A percentile compares a stretch with the other conserved stretches of the same genome.
These are phyloP conservation scores for Lipomyces chichibuensis DNA, from an alignment of 805 yeast genomes.

Conservation along the genomic window DNA sequence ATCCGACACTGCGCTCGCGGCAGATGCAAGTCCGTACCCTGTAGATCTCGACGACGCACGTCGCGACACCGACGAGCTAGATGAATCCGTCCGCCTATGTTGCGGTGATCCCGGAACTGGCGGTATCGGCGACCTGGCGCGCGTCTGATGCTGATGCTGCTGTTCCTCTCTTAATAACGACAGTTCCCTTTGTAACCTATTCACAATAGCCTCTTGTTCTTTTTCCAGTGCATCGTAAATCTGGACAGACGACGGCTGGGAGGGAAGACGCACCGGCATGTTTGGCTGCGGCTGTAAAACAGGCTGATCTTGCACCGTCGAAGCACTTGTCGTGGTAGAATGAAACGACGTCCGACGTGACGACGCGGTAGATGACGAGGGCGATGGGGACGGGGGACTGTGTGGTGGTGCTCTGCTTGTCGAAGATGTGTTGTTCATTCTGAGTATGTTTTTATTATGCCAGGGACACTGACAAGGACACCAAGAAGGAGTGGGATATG, in stretches of 20 bases:
- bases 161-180: constrained; percentile 55
- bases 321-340: constrained; percentile 19
- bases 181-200: constrained; percentile 67
- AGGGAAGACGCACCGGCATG: constrained; percentile 29
- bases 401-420: background rate
- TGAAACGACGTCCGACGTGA: constrained; percentile 30
- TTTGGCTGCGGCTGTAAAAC: constrained; percentile 1
- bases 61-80: constrained; percentile 41
- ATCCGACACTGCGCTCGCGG: constrained; percentile 31
- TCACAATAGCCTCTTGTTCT: constrained; percentile 75
- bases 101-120: constrained; percentile 5
- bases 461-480: background rate
- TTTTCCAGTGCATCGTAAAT: constrained; percentile 57
- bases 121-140: constrained; percentile 24
- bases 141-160: constrained; percentile 38
- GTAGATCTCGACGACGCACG: constrained; percentile 37
- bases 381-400: constrained; percentile 15
- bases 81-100: constrained; percentile 38
- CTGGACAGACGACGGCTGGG: constrained; percentile 33
- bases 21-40: constrained; percentile 26
- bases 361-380: constrained; percentile 23
- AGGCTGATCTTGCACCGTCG: constrained; percentile 19
- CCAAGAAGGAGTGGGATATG: background rate
- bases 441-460: background rate
- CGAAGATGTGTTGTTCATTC: background rate